Evolutionary conservation across 208 protist species (phyloP), one percentile per base, ranked within the genome.

Genomic region (Leptomonas pyrrhocoris): DNA sequence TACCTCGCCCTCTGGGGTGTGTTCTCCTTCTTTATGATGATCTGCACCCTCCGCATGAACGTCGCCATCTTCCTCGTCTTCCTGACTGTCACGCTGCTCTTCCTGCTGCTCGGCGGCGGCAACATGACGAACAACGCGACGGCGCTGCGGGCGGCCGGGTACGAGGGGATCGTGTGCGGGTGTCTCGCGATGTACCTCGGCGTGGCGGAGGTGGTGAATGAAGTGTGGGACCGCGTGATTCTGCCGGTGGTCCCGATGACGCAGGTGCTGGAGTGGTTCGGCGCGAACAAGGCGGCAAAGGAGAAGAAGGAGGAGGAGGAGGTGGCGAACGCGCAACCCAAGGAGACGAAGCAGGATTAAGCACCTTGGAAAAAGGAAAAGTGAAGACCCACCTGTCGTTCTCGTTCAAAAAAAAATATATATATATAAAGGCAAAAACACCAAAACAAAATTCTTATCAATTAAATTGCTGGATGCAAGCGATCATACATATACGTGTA

Each of bases 151-250:
- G 74, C 74, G 30, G 80, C 67, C 4, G 83, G 86, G 45, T 84
- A 73, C 55, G 75, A 81, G 27, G 86, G 83, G 2, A 71, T 89
- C 54, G 31, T 88, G 42, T 84, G 81, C 46, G 86, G 86, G 15
- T 43, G 51, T 38, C 48, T 74, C 31, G 80, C 86, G 1, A n/a
- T 92, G 15, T 92, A 92, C 59, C 67, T 85, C n/a, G 74, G 71
- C 25, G 60, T 87, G 23, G 81, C 81, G 12, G 65, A 80, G 66
- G 23, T 88, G 12, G 23, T 92, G 48, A 76, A 81, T 50, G 81
- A 86, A 30, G 55, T 74, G 19, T 86, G 72, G 60, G 83, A 84
- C 25, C 64, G 63, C 31, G 53, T 49, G 1, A 43, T 86, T 15
- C 72, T 90, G 49, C 79, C 81, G 9, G 55, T 88, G 25, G 21